Base-by-base conservation (phyloP, 768 basidiomycete genomes). In the Leccinum aurantiacum region DNA sequence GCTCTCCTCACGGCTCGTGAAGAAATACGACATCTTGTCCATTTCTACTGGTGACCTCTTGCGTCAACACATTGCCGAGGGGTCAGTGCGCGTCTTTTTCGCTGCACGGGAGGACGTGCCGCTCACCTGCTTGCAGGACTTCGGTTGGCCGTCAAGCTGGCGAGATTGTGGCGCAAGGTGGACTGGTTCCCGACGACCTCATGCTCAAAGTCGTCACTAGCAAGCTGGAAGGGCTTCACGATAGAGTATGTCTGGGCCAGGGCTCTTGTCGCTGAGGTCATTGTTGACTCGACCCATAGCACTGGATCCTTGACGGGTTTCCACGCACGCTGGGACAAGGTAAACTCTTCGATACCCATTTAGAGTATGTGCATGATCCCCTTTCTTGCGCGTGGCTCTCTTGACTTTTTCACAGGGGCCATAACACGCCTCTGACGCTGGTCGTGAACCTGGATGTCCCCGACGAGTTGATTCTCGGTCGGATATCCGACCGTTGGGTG, bases 271-370 rank as follows among this genome's bases (percentile, higher is more conserved):
- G 11, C 17, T 8, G 22, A 33, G 13, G 22, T 33, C 14, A 22
- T 51, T 11, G 9, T 60, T 56, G 50, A 57, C 56, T 8, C 33
- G 17, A 49, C 17, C 38, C 15, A 11, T 61, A 94, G 90, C 88
- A 91, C 68, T 95, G 94, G 94, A 89, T 96, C 63, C 73, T 95
- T 48, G 95, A 96, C 65, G 95, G 95, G 29, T 95, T 96, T 68
- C 95, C 95, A 54, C 87, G 94, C 38, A 96, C 93, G 11, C 75
- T 93, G 2, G 84, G 80, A n/a, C 94, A 96, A 73, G 93, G 89
- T 3, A 78, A 85, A 70, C 78, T 93, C 49, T 80, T 96, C 9
- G 90, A 95, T 75, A 77, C 79, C 19, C 84, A 92, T 73, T 82
- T 95, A 54, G 80, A 81, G 89, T 90, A 64, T 41, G 84, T 73